phyloP scores from a whole-genome alignment of 805 yeast species.

The Saccharomyces eubayanus region DNA sequence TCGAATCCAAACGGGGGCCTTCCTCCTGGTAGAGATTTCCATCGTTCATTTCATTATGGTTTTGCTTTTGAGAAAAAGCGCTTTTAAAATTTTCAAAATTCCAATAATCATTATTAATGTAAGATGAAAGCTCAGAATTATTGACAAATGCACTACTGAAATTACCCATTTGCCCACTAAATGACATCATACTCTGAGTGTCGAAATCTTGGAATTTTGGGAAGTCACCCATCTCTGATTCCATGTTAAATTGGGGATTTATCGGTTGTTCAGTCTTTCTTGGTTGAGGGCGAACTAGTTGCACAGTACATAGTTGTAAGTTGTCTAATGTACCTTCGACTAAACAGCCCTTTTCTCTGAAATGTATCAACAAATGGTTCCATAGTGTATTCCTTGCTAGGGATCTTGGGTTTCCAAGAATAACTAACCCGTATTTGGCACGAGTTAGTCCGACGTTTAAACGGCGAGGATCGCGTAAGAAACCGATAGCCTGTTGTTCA shows the following conservation, averaged over 20 bases:
- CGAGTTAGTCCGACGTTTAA: constrained; percentile 84
- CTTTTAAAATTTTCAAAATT: constrained; percentile 8
- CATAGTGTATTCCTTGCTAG: constrained; percentile 64
- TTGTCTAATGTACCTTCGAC: constrained; percentile 86
- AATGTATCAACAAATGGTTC: constrained; percentile 70
- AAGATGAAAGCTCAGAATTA: constrained; percentile 19
- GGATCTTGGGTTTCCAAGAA: constrained; percentile 79
- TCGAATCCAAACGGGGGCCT: constrained; percentile 12
- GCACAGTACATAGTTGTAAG: constrained; percentile 63
- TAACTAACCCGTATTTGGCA: constrained; percentile 72
- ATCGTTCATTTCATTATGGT: neutral
- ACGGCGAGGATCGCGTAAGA: constrained; percentile 77
- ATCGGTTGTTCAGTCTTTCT: constrained; percentile 10
- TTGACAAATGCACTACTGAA: constrained; percentile 15
- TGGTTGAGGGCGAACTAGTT: constrained; percentile 32
- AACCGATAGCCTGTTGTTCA: constrained; percentile 66
- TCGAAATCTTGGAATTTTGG: constrained; percentile 23
- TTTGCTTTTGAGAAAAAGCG: neutral
- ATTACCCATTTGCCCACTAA: constrained; percentile 17
- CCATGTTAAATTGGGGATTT: constrained; percentile 13
- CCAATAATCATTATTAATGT: constrained; percentile 20
- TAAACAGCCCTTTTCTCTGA: constrained; percentile 73
- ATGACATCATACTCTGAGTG: constrained; percentile 29
- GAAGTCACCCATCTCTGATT: constrained; percentile 13
- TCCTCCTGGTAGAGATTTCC: constrained; percentile 8